Conservation (phyloP, 495 filamentous ascomycete species). For the Tricharina praecox region DNA sequence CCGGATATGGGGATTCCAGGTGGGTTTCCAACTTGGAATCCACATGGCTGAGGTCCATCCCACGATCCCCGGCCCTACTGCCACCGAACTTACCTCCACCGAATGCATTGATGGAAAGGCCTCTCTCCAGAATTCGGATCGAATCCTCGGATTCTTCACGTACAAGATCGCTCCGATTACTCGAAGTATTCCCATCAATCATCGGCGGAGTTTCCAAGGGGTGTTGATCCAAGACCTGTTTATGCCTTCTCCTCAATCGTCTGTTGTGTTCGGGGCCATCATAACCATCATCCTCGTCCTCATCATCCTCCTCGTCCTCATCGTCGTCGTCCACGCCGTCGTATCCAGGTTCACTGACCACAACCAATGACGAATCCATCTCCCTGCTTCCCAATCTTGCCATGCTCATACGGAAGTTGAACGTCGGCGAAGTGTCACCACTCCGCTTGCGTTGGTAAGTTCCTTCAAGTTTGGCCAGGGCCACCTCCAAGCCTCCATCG, state of each 20-base stretch:
- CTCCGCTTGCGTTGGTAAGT: constrained; percentile 45
- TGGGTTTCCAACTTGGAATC: constrained; percentile 15
- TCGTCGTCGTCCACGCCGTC: constrained; percentile 3
- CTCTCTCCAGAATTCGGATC: constrained; percentile 10
- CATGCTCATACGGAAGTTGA: constrained; percentile 3
- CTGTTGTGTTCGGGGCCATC: constrained; percentile 12
- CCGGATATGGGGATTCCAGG: too few species aligned
- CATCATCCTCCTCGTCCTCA: neutral
- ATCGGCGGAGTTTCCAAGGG: constrained; percentile 16
- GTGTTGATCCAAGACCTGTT: constrained; percentile 25
- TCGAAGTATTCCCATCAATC: constrained; percentile 1
- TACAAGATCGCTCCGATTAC: neutral
- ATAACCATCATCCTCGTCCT: constrained; percentile 2
- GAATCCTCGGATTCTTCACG: constrained; percentile 36
- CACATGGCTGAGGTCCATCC: constrained; percentile 9
- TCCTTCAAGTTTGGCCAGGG: constrained; percentile 81
- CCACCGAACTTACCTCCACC: neutral
- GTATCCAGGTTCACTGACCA: constrained; percentile 5
- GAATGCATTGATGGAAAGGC: constrained; percentile 4
- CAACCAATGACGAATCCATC: constrained; percentile 10
- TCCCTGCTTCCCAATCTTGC: constrained; percentile 4
- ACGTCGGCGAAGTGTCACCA: constrained; percentile 20
- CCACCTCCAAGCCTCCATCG: constrained; percentile 85
- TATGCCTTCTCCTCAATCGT: constrained; percentile 24
- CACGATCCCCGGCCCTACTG: neutral